A percentile compares a stretch with the other conserved stretches of the same genome.
phyloP scores from a whole-genome alignment of 371 early-diverging fungal genomes.

The Nematocida homosporus region DNA sequence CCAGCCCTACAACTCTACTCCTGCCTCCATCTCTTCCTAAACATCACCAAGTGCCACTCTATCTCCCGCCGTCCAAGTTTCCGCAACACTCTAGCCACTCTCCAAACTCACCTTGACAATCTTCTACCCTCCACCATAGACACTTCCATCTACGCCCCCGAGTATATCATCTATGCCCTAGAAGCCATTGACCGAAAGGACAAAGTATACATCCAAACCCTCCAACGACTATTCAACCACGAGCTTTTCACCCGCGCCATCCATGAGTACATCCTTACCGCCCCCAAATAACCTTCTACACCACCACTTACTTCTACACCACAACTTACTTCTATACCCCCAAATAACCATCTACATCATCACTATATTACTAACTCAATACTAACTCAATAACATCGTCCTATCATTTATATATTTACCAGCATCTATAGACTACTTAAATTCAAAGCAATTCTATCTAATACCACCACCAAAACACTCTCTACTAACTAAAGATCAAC shows the following conservation, averaged over 20 bases:
- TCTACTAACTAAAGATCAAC: no score
- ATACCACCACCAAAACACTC: no score
- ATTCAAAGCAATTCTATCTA: no score
- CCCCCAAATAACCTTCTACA: neutral
- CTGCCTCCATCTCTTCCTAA: slow-evolving; percentile 2
- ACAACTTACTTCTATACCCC: neutral
- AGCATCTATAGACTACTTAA: no score
- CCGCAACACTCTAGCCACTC: neutral
- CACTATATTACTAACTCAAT: no score
- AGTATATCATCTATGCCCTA: slow-evolving; percentile 10
- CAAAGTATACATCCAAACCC: slow-evolving; percentile 11
- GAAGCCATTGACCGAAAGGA: slow-evolving; percentile 19
- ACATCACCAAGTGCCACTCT: slow-evolving; percentile 14
- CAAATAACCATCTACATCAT: neutral
- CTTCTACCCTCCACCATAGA: no score
- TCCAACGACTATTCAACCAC: slow-evolving; percentile 18
- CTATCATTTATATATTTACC: no score
- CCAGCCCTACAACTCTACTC: slow-evolving; percentile 7
- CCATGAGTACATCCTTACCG: neutral
- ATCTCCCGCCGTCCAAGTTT: neutral
- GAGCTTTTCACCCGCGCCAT: neutral
- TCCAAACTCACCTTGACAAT: slow-evolving; percentile 14
- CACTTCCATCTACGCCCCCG: slow-evolving; percentile 7
- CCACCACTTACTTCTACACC: neutral
- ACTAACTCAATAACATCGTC: no score